Base-by-base conservation (phyloP, 73 alveolate genomes). In the Stentor roeselii region DNA sequence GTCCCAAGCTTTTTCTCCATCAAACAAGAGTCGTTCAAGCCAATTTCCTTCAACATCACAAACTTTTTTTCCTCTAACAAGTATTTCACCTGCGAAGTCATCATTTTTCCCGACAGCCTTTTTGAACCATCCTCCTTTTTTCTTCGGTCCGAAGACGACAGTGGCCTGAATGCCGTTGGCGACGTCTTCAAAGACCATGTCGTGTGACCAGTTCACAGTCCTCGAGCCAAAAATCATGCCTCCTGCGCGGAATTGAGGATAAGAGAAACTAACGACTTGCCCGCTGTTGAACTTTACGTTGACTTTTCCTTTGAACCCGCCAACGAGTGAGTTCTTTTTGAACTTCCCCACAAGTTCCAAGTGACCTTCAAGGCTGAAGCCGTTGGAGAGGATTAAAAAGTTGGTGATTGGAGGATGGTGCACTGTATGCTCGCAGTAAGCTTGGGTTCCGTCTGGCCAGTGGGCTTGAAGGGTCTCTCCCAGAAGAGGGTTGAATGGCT, bases 381-480 rank as follows among this genome's bases (percentile, higher is more conserved):
- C 77, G 59, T 74, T 39, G 3, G 91, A 90, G 82, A 75, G 88
- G n/a, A 95, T 86, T 1, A 86, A 82, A 91, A 95, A 95, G 80
- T 89, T 80, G 32, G 96, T 80, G 59, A 90, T 86, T 6, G 99
- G 99, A 0, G 99, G 99, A 80, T 92, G 98, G 89, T 97, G 99
- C 6, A 97, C 87, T 15, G 95, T 95, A 83, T 97, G 97, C 90
- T 97, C 99, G 21, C 96, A 94, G 88, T 94, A 97, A 11, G 95
- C 60, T 92, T 88, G 86, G 0, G 99, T 94, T 15, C 99, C 98
- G 91, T 97, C 98, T 37, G 95, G 93, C 84, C 92, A 97, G 31
- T 89, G 91, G 0, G 97, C 99, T 87, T 97, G 97, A 82, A 92
- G 94, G 3, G 99, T 97, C 86, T 97, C 99, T 60, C 99, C 99